These are phyloP conservation scores for Colletotrichum neosansevieriae DNA, from an alignment of 2,329 filamentous ascomycete species.

Conservation along the genomic window DNA sequence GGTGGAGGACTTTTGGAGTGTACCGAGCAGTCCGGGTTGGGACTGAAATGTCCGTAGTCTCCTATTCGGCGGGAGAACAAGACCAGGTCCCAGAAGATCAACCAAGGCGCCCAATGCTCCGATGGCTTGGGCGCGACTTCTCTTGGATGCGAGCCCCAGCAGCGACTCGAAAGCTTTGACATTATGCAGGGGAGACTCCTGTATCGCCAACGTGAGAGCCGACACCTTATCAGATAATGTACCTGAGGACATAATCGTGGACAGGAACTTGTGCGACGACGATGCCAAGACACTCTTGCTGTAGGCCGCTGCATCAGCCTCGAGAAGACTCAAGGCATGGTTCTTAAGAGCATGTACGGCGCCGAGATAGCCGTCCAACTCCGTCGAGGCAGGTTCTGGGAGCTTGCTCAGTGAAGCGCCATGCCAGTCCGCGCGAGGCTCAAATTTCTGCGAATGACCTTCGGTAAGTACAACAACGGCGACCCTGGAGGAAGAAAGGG, in stretches of 20 bases:
- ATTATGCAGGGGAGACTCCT: constrained; percentile 96
- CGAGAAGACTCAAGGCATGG: constrained; percentile 80
- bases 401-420: constrained; percentile 57
- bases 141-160: constrained; percentile 86
- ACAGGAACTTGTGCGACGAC: constrained; percentile 94
- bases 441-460: constrained; percentile 59
- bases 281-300: constrained; percentile 79
- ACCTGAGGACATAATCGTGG: constrained; percentile 95
- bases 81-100: constrained; percentile 91
- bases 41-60: constrained; percentile 83
- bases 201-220: constrained; percentile 90
- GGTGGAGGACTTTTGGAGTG: constrained; percentile 71
- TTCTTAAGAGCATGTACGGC: constrained; percentile 68
- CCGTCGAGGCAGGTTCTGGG: constrained; percentile 58
- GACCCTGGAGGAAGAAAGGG: neutral
- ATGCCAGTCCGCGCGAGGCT: constrained; percentile 71
- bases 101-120: constrained; percentile 93
- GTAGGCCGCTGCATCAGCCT: constrained; percentile 83
- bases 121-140: constrained; percentile 91
- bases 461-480: constrained; percentile 19
- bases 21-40: constrained; percentile 81
- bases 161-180: constrained; percentile 89
- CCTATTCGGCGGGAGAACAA: constrained; percentile 83
- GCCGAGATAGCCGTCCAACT: constrained; percentile 56
- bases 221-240: constrained; percentile 98